Percentiles rank a stretch among this genome's conserved stretches.
Conservation (phyloP, 768 basidiomycete genomes). For the Russula foetens region DNA sequence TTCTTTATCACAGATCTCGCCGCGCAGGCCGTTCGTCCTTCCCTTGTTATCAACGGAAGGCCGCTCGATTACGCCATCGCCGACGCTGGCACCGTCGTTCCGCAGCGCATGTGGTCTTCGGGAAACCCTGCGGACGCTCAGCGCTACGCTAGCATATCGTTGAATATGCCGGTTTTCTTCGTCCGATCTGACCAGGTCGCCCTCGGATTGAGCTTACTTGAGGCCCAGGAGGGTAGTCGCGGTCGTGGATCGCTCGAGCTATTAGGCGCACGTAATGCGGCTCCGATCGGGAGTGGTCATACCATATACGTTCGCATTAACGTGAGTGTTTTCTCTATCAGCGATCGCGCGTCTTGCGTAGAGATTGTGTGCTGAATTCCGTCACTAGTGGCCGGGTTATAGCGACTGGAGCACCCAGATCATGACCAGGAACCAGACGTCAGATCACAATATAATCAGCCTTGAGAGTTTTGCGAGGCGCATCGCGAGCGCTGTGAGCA, state of each 20-base stretch:
- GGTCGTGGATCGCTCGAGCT: not conserved
- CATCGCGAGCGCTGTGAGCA: not conserved
- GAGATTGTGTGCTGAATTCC: not conserved
- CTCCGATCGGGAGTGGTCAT: not conserved
- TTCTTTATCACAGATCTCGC: not conserved
- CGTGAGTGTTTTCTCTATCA: not conserved
- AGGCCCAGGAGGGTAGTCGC: not conserved
- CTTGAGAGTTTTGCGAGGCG: slow-evolving; percentile 1
- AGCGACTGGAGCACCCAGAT: not conserved
- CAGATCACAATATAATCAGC: not conserved
- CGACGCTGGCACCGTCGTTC: not conserved
- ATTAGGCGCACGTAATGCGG: not conserved
- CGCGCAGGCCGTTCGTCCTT: not conserved
- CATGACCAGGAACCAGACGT: slow-evolving; percentile 6
- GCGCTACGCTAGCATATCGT: not conserved
- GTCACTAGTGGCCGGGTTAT: slow-evolving; percentile 1
- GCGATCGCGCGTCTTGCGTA: no score
- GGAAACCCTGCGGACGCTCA: not conserved
- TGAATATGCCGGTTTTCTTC: slow-evolving; percentile 11
- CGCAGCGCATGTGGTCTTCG: slow-evolving; percentile 6
- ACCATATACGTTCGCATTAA: slow-evolving; percentile 6
- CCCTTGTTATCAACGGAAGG: not conserved
- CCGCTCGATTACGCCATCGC: not conserved
- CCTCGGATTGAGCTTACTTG: not conserved
- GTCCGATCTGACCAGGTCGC: not conserved